phyloP scores from a whole-genome alignment of 768 basidiomycete genomes.

The Hygrocybe coccinea region DNA sequence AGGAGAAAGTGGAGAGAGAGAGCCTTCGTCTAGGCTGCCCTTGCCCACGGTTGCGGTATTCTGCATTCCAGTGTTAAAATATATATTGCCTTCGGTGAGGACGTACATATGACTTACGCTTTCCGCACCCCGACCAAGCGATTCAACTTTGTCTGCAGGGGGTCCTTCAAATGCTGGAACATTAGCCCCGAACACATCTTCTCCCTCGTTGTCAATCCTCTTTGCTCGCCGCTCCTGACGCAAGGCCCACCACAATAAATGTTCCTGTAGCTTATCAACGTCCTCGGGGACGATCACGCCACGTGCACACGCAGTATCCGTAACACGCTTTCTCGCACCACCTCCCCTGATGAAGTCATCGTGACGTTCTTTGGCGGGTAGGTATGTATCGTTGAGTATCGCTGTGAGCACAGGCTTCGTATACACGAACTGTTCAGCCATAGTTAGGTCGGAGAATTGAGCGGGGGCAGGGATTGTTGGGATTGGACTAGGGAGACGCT shows the following conservation, averaged over 20 bases:
- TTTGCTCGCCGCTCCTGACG: constrained; percentile 23
- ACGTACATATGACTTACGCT: no score
- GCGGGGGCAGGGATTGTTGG: constrained; percentile 36
- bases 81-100: neutral
- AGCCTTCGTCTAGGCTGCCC: neutral
- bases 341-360: constrained; percentile 57
- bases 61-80: neutral
- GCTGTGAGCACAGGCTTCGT: constrained; percentile 58
- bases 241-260: constrained; percentile 43
- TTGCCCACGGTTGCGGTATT: neutral
- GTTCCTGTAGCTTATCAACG: constrained; percentile 32
- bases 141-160: neutral
- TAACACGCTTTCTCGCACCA: constrained; percentile 37
- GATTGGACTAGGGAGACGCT: constrained; percentile 37
- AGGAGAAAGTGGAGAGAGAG: neutral
- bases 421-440: constrained; percentile 60
- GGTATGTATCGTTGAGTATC: constrained; percentile 52
- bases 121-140: neutral
- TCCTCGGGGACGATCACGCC: constrained; percentile 41
- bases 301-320: constrained; percentile 31
- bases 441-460: constrained; percentile 45
- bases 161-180: neutral
- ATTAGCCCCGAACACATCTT: neutral
- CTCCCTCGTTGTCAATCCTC: constrained; percentile 12
- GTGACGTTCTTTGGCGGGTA: constrained; percentile 48